Base-by-base conservation (phyloP, 257 asterid genomes). In the Henckelia pumila region DNA sequence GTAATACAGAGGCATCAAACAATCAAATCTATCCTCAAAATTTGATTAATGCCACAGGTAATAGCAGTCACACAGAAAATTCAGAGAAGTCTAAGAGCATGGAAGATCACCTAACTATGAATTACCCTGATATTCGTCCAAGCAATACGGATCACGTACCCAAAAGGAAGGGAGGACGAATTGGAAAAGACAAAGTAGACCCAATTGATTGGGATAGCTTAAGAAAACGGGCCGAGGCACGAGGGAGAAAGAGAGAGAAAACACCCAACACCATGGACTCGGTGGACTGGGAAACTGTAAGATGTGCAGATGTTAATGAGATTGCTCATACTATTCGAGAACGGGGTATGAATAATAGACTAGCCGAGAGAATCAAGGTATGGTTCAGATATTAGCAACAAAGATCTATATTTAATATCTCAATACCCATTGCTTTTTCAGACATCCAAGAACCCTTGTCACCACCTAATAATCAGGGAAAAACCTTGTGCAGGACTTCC, bases 281-380 rank as follows among this genome's bases (percentile, higher is more conserved):
- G n/a, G 85, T 88, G 78, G 96, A 94, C 78, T 94, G 96, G 96
- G 99, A 88, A 67, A 87, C 96, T 63, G 84, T 94, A 40, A 83
- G 96, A 72, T 74, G 85, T 68, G 92, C 99, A 21, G 87, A 88
- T 71, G 96, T 90, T 63, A 61, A 76, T 24, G 97, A 88, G 73
- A 76, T 94, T 74, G 99, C 99, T 24, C 71, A 86, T 14, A 82
- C 95, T 47, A 89, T 94, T 73, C 91, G 76, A 80, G 97, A 87
- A 65, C 83, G 99, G 82, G 99, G 99, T 71, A 94, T 94, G 99
- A 94, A 91, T 81, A 94, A 94, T 75, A 80, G 75, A 85, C 85
- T 94, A 55, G 97, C 97, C 33, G 91, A 75, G 82, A 88, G 99
- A 80, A 94, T 94, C 78, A 78, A 91, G 90, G 99, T 88, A 73